Evolutionary conservation across 306 rosid genomes (phyloP).

Genomic region (Glycine tomentella): DNA sequence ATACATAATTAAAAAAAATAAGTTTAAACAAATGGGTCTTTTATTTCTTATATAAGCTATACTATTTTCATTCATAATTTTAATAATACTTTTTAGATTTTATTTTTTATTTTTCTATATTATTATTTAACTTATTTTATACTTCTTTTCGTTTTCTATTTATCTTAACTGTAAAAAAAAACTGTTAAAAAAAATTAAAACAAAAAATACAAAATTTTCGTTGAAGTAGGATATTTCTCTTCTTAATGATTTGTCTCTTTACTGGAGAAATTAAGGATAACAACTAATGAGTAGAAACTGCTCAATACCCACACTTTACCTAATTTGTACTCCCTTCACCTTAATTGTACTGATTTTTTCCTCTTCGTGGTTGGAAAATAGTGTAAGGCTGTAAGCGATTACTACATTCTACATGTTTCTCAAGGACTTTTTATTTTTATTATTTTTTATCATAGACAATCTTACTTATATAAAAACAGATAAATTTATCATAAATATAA

Average conservation of each 20-base stretch:
- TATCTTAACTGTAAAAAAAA: background rate
- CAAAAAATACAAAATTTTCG: background rate
- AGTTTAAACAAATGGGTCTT: background rate
- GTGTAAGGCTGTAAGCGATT: background rate
- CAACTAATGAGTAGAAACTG: constrained; percentile 21
- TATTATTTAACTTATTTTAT: background rate
- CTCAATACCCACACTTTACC: constrained; percentile 31
- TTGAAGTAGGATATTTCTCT: background rate
- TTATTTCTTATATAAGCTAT: background rate
- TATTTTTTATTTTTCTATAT: background rate
- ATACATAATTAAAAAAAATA: background rate
- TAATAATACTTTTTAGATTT: background rate
- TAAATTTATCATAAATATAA: too few species aligned
- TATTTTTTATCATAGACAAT: too few species aligned
- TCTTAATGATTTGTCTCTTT: constrained; percentile 21
- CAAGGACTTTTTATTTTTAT: too few species aligned
- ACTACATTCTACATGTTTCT: background rate
- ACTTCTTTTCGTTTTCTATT: background rate
- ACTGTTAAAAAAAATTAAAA: background rate
- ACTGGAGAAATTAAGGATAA: constrained; percentile 31
- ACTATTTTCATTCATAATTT: background rate
- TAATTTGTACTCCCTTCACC: constrained; percentile 30
- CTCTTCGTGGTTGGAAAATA: constrained; percentile 10
- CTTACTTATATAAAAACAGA: too few species aligned
- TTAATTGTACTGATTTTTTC: background rate